Evolutionary conservation across 768 basidiomycete genomes (phyloP), one percentile per base, ranked within the genome.

Genomic region (Cyclocybe aegerita): DNA sequence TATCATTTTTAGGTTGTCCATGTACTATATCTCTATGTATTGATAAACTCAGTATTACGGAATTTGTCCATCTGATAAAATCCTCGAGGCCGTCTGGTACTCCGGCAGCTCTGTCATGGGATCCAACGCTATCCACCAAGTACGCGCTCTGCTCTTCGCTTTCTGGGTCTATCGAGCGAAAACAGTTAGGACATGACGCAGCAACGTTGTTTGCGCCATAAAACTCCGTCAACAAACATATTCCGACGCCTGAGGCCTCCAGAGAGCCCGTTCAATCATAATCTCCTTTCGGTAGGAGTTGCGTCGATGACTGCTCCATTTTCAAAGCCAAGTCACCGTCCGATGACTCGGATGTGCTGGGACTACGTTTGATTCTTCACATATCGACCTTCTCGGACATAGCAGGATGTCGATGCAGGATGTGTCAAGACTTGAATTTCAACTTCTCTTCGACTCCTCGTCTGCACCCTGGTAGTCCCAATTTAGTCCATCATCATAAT

Each of bases 1-100:
- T 42, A 49, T 51, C 34, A 38, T 33, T 36, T 35, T 52, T 50
- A 49, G 48, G 43, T 52, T 33, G 48, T 53, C 48, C 32, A 42
- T 44, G 23, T 35, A 38, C 39, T 39, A 39, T 59, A 59, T 55
- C 49, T 39, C 43, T 57, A 55, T 60, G 49, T 61, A 57, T 55
- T 53, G 53, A 58, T 57, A 58, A 49, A 55, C 53, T 52, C 55
- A 50, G 17, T 59, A 37, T 58, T 51, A 59, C 53, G 58, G 37
- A 52, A 58, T 52, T 43, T 37, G 23, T 43, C 38, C 48, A 61
- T 60, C 58, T 49, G 60, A 60, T 60, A 60, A 52, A 52, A 44
- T 45, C 54, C 58, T 57, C 55, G 59, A 60, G 59, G 59, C 61
- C 45, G 9, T 44, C 38, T 40, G 33, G 43, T 50, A 17, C 46